Evolutionary conservation across 495 filamentous ascomycete genomes (phyloP), one percentile per base, ranked within the genome.

Genomic region (Jackrogersella multiformis): DNA sequence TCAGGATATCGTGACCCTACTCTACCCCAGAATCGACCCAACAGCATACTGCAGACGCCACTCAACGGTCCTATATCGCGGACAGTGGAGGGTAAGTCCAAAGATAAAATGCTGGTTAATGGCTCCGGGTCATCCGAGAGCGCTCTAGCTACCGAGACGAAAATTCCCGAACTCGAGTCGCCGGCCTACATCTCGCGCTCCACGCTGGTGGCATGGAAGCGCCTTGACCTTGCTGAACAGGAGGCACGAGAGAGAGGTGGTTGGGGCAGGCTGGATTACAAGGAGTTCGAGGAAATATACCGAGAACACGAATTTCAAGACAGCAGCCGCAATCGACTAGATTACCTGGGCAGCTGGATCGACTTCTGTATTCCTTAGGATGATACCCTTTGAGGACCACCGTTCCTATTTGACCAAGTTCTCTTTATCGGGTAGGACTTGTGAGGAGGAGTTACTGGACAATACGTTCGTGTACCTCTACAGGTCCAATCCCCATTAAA

Each of bases 331-430:
- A 80, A 78, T 53, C 73, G 83, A 21, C 81, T 96, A 57, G 89
- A 88, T 52, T 95, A 94, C 77, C 80, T 95, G 30, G 90, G 89
- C 15, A 89, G 83, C 56, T 96, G 92, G 92, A 92, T 94, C 71
- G 92, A 95, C 74, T 90, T 94, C 71, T 87, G 84, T 70, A 85
- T 87, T 57, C 84, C 84, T 9, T 82, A 78, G 66, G 9, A 32
- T 35, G 41, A 35, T 44, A 3, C 28, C 35, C 24, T 18, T n/a
- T 5, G n/a, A 34, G 28, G 4, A 21, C 16, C 15, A 4, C 15
- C 39, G 4, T 9, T 9, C 2, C 16, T 23, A 44, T 20, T 44
- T 44, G 18, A 8, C 4, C 20, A 10, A 21, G 5, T 9, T 21
- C 5, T 23, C 16, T 44, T 42, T 16, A 30, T 12, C 8, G 18